Evolutionary conservation across 768 basidiomycete genomes (phyloP).

Genomic region (Lanmaoa rubissima): DNA sequence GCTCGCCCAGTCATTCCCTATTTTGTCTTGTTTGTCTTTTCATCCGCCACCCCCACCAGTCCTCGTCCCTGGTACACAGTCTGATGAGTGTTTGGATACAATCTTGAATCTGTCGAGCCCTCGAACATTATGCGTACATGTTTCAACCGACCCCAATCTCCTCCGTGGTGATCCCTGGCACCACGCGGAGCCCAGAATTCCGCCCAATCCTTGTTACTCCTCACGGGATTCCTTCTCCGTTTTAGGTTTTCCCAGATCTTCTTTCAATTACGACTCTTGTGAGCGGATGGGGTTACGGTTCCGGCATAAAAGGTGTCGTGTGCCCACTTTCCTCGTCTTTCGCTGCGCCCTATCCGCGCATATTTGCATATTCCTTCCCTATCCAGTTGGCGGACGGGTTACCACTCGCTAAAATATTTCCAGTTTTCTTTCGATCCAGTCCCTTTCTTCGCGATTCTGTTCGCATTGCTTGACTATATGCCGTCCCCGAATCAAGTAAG

Average conservation of each 20-base stretch:
- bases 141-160: background rate
- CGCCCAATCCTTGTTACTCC: background rate
- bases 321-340: slow-evolving; percentile 13
- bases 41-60: slow-evolving; percentile 1
- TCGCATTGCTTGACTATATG: background rate
- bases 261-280: slow-evolving; percentile 16
- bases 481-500: slow-evolving; percentile 1
- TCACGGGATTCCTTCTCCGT: background rate
- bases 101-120: background rate
- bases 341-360: background rate
- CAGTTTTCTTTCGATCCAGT: no score
- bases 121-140: background rate
- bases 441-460: background rate
- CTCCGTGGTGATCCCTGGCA: slow-evolving; percentile 4
- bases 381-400: background rate
- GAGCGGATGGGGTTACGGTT: slow-evolving; percentile 3
- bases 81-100: no score
- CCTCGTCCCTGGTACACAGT: no score
- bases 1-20: slow-evolving; percentile 12
- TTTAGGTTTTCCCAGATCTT: slow-evolving; percentile 2
- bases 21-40: slow-evolving; percentile 36
- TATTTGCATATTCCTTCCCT: background rate
- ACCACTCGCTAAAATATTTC: background rate
- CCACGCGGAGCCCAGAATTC: background rate
- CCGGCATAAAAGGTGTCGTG: slow-evolving; percentile 28